These are phyloP conservation scores for Apocynum venetum DNA, from an alignment of 257 asterid species.

Conservation along the genomic window DNA sequence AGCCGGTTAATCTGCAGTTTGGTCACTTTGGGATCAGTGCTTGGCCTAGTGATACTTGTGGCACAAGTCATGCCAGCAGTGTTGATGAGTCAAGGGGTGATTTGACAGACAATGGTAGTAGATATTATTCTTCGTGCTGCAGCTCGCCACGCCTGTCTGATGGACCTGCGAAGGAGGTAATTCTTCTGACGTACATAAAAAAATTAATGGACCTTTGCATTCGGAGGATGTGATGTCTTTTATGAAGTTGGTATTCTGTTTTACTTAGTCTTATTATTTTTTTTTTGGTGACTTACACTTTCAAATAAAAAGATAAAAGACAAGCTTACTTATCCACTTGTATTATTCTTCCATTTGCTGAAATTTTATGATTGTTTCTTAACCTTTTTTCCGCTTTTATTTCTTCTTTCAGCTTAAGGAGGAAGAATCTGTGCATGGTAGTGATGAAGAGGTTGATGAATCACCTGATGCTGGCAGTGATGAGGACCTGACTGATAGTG, in stretches of 20 bases:
- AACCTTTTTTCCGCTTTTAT: conserved; percentile 9
- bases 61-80: conserved; percentile 90
- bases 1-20: conserved; percentile 85
- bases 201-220: not conserved
- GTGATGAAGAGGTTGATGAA: conserved; percentile 93
- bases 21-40: conserved; percentile 95
- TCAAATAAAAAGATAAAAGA: not conserved
- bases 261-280: not conserved
- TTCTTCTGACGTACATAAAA: not conserved
- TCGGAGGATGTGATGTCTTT: not conserved
- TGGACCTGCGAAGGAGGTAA: conserved; percentile 89
- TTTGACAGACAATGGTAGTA: conserved; percentile 77
- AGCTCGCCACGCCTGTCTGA: conserved; percentile 87
- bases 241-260: not conserved
- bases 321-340: not conserved
- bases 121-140: conserved; percentile 85
- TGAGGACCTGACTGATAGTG: conserved; percentile 71
- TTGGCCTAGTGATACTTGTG: conserved; percentile 90
- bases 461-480: conserved; percentile 77
- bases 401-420: conserved; percentile 69
- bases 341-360: not conserved
- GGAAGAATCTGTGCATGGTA: conserved; percentile 85
- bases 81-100: conserved; percentile 84
- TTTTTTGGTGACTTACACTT: not conserved
- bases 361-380: conserved; percentile 8